These are phyloP conservation scores for Phialophora tarda DNA, from an alignment of 2,329 filamentous ascomycete genomes.

Conservation along the genomic window DNA sequence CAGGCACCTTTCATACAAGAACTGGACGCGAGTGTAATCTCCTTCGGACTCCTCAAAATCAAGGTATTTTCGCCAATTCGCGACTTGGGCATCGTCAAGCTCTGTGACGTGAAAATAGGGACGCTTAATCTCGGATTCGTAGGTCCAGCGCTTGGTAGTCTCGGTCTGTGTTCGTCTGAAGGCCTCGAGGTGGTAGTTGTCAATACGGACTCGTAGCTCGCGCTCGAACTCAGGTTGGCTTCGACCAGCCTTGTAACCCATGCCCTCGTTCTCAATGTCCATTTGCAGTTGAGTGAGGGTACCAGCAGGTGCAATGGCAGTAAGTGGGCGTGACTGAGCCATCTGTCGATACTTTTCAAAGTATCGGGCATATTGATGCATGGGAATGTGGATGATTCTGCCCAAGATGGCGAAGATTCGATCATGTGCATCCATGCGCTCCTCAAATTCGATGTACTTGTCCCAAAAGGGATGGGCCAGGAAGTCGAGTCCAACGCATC, in stretches of 20 bases:
- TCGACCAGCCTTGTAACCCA: slow-evolving; percentile 58
- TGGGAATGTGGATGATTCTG: slow-evolving; percentile 84
- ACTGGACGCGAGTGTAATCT: slow-evolving; percentile 73
- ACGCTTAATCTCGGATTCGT: slow-evolving; percentile 91
- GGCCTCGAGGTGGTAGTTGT: slow-evolving; percentile 77
- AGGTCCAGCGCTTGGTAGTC: slow-evolving; percentile 91
- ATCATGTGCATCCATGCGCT: slow-evolving; percentile 81
- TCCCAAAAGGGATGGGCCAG: slow-evolving; percentile 97
- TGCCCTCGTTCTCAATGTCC: slow-evolving; percentile 72
- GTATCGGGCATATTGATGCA: slow-evolving; percentile 95
- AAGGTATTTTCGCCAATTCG: slow-evolving; percentile 94
- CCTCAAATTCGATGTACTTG: slow-evolving; percentile 97
- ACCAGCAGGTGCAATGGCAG: slow-evolving; percentile 73
- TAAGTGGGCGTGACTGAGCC: slow-evolving; percentile 72
- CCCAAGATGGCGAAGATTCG: slow-evolving; percentile 83
- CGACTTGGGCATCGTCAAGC: slow-evolving; percentile 80
- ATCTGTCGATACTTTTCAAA: slow-evolving; percentile 87
- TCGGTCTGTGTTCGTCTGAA: slow-evolving; percentile 84
- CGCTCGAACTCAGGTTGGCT: slow-evolving; percentile 81
- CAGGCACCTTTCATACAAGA: slow-evolving; percentile 91
- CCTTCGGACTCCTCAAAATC: slow-evolving; percentile 92
- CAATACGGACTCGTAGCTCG: slow-evolving; percentile 78
- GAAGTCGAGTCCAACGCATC: slow-evolving; percentile 87
- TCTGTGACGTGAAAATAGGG: slow-evolving; percentile 97
- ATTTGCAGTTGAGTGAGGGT: slow-evolving; percentile 70